phyloP scores from a whole-genome alignment of 2,329 filamentous ascomycete genomes.

The Trichophyton schoenleinii region DNA sequence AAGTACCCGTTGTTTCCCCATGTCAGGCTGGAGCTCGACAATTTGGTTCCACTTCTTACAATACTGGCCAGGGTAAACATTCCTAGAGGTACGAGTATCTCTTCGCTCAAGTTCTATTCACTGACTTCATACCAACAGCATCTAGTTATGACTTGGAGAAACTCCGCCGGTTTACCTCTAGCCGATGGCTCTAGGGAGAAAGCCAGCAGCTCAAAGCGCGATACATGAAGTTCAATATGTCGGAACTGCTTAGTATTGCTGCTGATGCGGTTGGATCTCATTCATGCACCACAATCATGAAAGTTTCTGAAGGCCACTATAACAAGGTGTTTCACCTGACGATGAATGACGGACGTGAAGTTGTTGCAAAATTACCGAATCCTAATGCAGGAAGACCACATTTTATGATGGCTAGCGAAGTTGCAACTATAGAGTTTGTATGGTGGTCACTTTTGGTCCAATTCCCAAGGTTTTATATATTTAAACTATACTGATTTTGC shows the following conservation, averaged over 20 bases:
- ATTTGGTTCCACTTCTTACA: too few species aligned
- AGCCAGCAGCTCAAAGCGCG: slow-evolving; percentile 18
- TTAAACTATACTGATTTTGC: background rate
- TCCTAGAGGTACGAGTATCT: too few species aligned
- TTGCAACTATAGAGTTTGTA: slow-evolving; percentile 26
- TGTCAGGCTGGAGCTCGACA: too few species aligned
- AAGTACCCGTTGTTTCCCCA: too few species aligned
- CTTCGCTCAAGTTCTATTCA: too few species aligned
- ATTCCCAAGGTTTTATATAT: too few species aligned
- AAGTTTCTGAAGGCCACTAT: slow-evolving; percentile 21
- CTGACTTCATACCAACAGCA: too few species aligned
- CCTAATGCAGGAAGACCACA: slow-evolving; percentile 9
- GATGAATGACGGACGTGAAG: slow-evolving; percentile 13
- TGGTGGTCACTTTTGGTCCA: background rate
- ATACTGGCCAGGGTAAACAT: too few species aligned
- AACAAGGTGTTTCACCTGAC: slow-evolving; percentile 24
- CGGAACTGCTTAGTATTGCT: slow-evolving; percentile 22
- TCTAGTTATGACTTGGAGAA: slow-evolving; percentile 9
- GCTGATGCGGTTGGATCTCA: slow-evolving; percentile 20
- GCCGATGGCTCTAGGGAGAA: slow-evolving; percentile 28
- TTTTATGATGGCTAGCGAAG: slow-evolving; percentile 24
- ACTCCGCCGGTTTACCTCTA: slow-evolving; percentile 18
- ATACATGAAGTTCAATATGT: slow-evolving; percentile 21
- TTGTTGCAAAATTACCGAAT: slow-evolving; percentile 16
- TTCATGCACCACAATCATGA: slow-evolving; percentile 12